A percentile compares a stretch with the other conserved stretches of the same genome.
phyloP scores from a whole-genome alignment of 495 filamentous ascomycete genomes.

The Clavariopsis aquatica region DNA sequence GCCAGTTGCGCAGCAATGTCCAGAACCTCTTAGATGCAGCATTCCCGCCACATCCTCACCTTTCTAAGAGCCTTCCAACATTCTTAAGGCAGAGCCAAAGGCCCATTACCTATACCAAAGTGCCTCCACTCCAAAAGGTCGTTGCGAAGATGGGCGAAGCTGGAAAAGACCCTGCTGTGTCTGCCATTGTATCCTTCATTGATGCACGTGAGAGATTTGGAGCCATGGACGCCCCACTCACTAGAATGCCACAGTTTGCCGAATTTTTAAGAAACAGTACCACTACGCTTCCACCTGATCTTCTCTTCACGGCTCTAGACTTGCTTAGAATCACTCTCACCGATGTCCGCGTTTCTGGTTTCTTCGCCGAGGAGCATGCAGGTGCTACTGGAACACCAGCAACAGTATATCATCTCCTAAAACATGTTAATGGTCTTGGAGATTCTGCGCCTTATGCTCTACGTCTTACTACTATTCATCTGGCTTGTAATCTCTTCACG shows the following conservation, averaged over 20 bases:
- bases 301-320: conserved; percentile 77
- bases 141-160: conserved; percentile 67
- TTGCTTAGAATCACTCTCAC: conserved; percentile 74
- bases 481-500: conserved; percentile 65
- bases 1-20: conserved; percentile 69
- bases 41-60: conserved; percentile 75
- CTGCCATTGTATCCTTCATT: conserved; percentile 47
- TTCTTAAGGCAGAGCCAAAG: conserved; percentile 63
- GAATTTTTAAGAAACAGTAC: conserved; percentile 55
- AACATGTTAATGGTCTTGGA: conserved; percentile 53
- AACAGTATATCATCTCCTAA: conserved; percentile 66
- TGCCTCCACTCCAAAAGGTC: conserved; percentile 83
- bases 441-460: conserved; percentile 70
- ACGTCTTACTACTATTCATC: conserved; percentile 72
- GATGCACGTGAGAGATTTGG: conserved; percentile 52
- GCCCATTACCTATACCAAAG: conserved; percentile 72
- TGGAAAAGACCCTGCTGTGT: conserved; percentile 54
- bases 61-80: conserved; percentile 65
- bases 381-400: conserved; percentile 45
- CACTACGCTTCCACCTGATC: conserved; percentile 55
- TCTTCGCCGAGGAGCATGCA: conserved; percentile 72
- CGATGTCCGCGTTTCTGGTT: conserved; percentile 83
- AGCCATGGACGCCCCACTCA: conserved; percentile 62
- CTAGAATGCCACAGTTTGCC: conserved; percentile 57
- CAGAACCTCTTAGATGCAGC: conserved; percentile 73